These are phyloP conservation scores for Hansenula sp. DNA, from an alignment of 1,139 yeast genomes.

Conservation along the genomic window DNA sequence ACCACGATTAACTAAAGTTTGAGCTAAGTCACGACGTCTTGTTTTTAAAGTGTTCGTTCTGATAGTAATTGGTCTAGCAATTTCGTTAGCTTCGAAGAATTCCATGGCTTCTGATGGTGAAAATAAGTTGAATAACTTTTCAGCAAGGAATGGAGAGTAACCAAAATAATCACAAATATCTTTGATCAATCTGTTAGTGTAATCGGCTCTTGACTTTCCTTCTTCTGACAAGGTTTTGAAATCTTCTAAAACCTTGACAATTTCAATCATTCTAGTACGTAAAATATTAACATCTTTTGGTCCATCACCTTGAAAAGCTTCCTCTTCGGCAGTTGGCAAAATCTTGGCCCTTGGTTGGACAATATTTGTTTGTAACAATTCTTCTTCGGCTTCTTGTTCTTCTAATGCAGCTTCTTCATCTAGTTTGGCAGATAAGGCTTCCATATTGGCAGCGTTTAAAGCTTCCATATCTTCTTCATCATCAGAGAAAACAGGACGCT, in stretches of 20 bases:
- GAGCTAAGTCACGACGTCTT: constrained; percentile 94
- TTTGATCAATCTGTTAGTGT: constrained; percentile 66
- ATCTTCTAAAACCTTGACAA: constrained; percentile 93
- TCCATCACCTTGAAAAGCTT: constrained; percentile 42
- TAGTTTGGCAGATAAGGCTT: constrained; percentile 63
- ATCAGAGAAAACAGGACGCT: constrained; percentile 82
- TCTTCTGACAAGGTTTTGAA: constrained; percentile 82
- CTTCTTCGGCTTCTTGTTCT: constrained; percentile 76
- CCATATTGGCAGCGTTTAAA: constrained; percentile 86
- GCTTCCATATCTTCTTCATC: constrained; percentile 74
- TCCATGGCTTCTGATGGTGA: constrained; percentile 97
- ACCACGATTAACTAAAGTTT: constrained; percentile 91
- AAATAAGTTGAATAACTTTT: constrained; percentile 83
- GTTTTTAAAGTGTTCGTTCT: constrained; percentile 95
- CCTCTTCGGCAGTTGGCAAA: constrained; percentile 60
- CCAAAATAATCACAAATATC: constrained; percentile 96
- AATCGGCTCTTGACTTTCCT: constrained; percentile 81
- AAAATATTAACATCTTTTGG: constrained; percentile 77
- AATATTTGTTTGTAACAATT: constrained; percentile 55
- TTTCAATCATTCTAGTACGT: constrained; percentile 92
- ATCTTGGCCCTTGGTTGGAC: constrained; percentile 69
- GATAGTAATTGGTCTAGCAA: constrained; percentile 92
- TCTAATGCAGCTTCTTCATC: constrained; percentile 73
- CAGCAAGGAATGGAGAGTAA: constrained; percentile 93
- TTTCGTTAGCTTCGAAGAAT: constrained; percentile 97